Base-by-base conservation (phyloP, 768 basidiomycete species). In the Lentinula aciculospora region DNA sequence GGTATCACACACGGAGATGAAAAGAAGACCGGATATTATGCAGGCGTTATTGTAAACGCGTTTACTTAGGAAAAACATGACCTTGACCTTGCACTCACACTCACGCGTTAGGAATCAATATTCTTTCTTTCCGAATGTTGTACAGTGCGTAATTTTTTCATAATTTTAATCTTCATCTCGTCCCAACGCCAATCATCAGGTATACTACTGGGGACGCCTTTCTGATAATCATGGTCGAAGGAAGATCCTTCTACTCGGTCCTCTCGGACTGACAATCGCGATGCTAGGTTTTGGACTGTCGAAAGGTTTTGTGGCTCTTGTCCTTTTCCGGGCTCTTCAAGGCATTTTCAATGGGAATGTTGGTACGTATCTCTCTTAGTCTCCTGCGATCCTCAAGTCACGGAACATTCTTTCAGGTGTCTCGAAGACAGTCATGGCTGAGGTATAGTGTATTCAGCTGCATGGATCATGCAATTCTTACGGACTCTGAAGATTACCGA, bases 301-400 rank as follows among this genome's bases (percentile, higher is more conserved):
- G 2, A 67, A 62, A 34, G 61, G 49, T 3, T 72, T 69, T 47
- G 58, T 51, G 54, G 59, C 63, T 2, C 58, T 71, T 17, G 62
- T 71, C 3, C 21, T 67, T 21, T 68, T 58, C 37, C 61, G 70
- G 1, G 64, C 62, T 27, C 49, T 63, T 9, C 68, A 70, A 32
- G 71, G 71, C 8, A 65, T 65, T 10, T 66, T 72, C 21, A 71
- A 69, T 60, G 71, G 72, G 2, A 69, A 71, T 37, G 66, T 72
- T 4, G 70, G 69, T 58, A 53, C 19, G 53, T 31, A 23, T 23
- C 31, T 53, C 0, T 12, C 36, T 28, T 23, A 7, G 19, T 10
- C 34, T 27, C 6, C 15, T 4, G 17, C 6, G 2, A 1, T 60
- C 21, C 12, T 27, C n/a, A 6, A 36, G 19, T 7, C 23, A 28